phyloP scores from a whole-genome alignment of 2,329 filamentous ascomycete species.

The Sclerotinia borealis region DNA sequence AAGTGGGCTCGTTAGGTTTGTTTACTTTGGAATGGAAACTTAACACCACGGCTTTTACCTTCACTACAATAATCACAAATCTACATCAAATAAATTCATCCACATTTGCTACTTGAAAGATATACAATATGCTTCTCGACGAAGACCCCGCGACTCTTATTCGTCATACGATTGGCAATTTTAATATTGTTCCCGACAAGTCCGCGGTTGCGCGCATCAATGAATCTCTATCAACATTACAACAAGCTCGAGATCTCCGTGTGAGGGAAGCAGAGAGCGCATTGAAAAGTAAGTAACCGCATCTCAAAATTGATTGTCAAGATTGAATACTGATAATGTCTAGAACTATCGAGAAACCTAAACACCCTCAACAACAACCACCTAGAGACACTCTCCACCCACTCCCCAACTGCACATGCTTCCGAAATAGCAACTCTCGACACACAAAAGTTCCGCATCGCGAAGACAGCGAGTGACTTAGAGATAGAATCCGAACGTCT shows the following conservation, averaged over 20 bases:
- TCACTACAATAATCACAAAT: background rate
- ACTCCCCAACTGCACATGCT: conserved; percentile 76
- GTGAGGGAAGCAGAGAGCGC: conserved; percentile 62
- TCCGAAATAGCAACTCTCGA: conserved; percentile 80
- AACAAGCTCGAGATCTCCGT: conserved; percentile 74
- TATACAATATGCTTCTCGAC: conserved; percentile 77
- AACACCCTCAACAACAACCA: conserved; percentile 70
- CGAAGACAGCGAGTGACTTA: conserved; percentile 82
- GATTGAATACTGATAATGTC: conserved; percentile 9
- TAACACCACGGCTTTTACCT: background rate
- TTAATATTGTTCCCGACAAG: conserved; percentile 89
- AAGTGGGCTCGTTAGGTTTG: conserved; percentile 4
- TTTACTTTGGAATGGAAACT: conserved; percentile 1
- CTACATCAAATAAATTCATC: background rate
- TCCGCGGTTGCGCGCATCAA: conserved; percentile 74
- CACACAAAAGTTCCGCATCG: conserved; percentile 87
- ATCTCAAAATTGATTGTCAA: conserved; percentile 27
- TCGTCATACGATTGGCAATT: conserved; percentile 84
- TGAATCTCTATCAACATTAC: conserved; percentile 76
- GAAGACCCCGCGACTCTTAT: conserved; percentile 89
- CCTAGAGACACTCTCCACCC: conserved; percentile 65
- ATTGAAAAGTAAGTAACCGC: conserved; percentile 48
- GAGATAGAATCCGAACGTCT: conserved; percentile 96
- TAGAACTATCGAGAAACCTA: conserved; percentile 66
- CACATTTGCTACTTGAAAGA: background rate